Evolutionary conservation across 768 basidiomycete species (phyloP), one percentile per base, ranked within the genome.

Genomic region (Xerocomellus chrysenteron): DNA sequence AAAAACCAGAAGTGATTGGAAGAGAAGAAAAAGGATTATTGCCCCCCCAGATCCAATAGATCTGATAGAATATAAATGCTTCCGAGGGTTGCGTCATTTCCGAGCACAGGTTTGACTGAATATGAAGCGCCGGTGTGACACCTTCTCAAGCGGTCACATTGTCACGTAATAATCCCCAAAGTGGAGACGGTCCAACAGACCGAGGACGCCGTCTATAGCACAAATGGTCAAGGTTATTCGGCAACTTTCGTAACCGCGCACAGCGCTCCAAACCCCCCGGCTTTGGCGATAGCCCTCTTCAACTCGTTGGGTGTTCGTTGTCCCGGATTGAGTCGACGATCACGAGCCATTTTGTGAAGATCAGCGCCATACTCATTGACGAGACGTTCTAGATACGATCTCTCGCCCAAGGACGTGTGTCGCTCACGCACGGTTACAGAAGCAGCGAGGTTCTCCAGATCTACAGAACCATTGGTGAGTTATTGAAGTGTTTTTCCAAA

Each of bases 221-320:
- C 45, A 54, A 47, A 33, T 44, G 52, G 3, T n/a, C 39, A 14
- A 28, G 44, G 28, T 44, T 52, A 60, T 17, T 19, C 55, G 56
- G 61, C 5, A 26, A 64, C 32, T 19, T 13, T 9, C 2, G 32
- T 24, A 37, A 5, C 56, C 52, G 32, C 52, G 32, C 56, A 52
- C 47, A 78, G 59, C 59, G 50, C 60, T 42, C 53, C 73, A 54
- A 81, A 65, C 19, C 75, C 76, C 13, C 83, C 81, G 35, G 84
- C 83, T 66, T 80, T 83, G 59, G 70, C 74, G 57, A 90, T 74
- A 32, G 83, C 87, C 67, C 84, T 78, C 64, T 70, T 76, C 65
- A 98, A 70, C 74, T 93, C 85, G 17, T 91, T 94, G 33, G 77
- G 80, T 2, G 94, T 97, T 67, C 87, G 82, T 75, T 98, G 96